Base-by-base conservation (phyloP, 768 basidiomycete species). In the Cystobasidium ongulense region DNA sequence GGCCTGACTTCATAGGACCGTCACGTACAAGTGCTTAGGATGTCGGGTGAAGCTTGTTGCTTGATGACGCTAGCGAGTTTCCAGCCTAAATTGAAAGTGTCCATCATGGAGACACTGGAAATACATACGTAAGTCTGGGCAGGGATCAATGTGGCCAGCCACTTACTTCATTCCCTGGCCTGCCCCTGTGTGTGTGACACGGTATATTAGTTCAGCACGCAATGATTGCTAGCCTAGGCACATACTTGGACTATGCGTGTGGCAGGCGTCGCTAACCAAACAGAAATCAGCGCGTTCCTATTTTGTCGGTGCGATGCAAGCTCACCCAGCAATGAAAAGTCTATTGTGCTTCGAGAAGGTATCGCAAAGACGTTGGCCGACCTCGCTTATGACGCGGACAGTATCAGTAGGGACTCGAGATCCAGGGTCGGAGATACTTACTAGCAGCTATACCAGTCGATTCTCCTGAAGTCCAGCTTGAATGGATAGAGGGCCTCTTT, bases 1-100 rank as follows among this genome's bases (percentile, higher is more conserved):
- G n/a, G n/a, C n/a, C n/a, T n/a, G n/a, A n/a, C n/a, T n/a, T n/a
- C n/a, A n/a, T n/a, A n/a, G n/a, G n/a, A 38, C 23, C 10, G 25
- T 17, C 33, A 15, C 63, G 5, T 64, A 87, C 86, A 27, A 41
- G 86, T 87, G 72, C 83, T 80, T 15, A 88, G 80, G 3, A 88
- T 77, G 0, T 82, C 81, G 5, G 83, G 80, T 13, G 83, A 78
- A 7, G 86, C 85, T 83, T 83, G 85, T 5, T 87, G 87, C 65
- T 84, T 83, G 23, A 88, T 76, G 25, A 87, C 87, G 64, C 85
- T 83, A 1, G 82, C 82, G 33, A 88, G 75, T 77, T 89, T 89
- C 88, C 88, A 89, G 15, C 83, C 86, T 85, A 90, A 84, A 77
- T 90, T 90, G 75, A 88, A 88, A 17, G 87, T 84, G 78, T 90